phyloP scores from a whole-genome alignment of 2,329 filamentous ascomycete genomes.

The Colletotrichum lini region DNA sequence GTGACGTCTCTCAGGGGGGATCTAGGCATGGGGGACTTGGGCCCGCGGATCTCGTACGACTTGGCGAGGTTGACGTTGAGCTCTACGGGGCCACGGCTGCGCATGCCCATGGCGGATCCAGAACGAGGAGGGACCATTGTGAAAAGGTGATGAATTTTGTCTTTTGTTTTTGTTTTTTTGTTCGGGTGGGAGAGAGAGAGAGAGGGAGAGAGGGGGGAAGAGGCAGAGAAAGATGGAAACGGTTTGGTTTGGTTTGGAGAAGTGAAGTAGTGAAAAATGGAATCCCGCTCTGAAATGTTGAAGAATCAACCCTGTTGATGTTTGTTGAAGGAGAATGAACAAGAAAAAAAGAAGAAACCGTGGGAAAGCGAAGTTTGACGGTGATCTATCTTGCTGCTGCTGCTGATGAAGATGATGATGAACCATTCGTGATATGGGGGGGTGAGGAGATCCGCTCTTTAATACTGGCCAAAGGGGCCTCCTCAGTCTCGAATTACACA shows the following conservation, averaged over 20 bases:
- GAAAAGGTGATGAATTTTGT: neutral
- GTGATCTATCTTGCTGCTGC: slow-evolving; percentile 5
- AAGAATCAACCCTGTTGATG: slow-evolving; percentile 37
- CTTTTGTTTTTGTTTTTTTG: no score
- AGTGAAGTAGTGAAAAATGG: slow-evolving; percentile 21
- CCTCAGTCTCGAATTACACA: neutral
- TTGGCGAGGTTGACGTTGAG: slow-evolving; percentile 39
- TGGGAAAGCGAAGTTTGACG: slow-evolving; percentile 16
- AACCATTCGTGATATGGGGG: neutral
- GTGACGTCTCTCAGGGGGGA: slow-evolving; percentile 34
- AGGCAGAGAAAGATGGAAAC: neutral
- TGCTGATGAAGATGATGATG: slow-evolving; percentile 28
- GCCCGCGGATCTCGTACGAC: slow-evolving; percentile 36
- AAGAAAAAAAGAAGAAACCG: slow-evolving; percentile 22
- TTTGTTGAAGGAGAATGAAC: neutral
- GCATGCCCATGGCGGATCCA: slow-evolving; percentile 38
- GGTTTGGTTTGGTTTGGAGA: neutral
- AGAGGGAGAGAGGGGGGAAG: neutral
- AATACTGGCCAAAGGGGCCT: slow-evolving; percentile 29
- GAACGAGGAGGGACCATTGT: slow-evolving; percentile 41
- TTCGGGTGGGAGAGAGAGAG: neutral
- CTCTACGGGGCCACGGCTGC: slow-evolving; percentile 39
- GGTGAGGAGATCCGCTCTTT: slow-evolving; percentile 39
- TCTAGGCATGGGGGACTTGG: slow-evolving; percentile 39
- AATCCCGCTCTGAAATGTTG: slow-evolving; percentile 32